Conservation (phyloP, 495 filamentous ascomycete genomes). For the Usnea hakonensis region DNA sequence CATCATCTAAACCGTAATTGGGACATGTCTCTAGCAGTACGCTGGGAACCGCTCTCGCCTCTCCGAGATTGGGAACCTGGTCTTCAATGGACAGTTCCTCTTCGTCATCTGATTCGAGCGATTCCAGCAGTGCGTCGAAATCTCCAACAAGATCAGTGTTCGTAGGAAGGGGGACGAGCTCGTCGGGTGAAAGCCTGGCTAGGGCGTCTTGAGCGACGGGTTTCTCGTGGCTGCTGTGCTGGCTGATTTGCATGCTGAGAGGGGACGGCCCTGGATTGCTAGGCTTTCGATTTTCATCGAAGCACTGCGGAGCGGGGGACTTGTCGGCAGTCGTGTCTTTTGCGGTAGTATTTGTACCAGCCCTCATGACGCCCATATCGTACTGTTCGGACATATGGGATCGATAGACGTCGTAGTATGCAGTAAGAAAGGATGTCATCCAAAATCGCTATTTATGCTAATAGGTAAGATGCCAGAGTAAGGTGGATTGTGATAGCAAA, state of each 20-base stretch:
- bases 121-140: constrained; percentile 74
- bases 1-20: constrained; percentile 57
- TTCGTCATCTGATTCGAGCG: constrained; percentile 71
- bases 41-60: constrained; percentile 50
- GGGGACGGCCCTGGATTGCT: background rate
- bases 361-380: background rate
- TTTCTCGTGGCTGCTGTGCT: background rate
- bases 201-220: background rate
- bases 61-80: constrained; percentile 43
- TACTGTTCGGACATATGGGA: background rate
- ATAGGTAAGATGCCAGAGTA: background rate
- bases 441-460: background rate
- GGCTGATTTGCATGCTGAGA: background rate
- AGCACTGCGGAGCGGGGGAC: background rate
- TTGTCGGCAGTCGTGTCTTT: background rate
- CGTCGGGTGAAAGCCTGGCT: background rate
- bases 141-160: constrained; percentile 55
- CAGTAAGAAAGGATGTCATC: background rate
- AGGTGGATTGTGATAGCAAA: background rate
- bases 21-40: constrained; percentile 66
- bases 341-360: no score
- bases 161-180: background rate
- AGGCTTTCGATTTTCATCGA: background rate
- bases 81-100: constrained; percentile 40
- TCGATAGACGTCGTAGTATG: background rate